Evolutionary conservation across 306 rosid genomes (phyloP), one percentile per base, ranked within the genome.

Genomic region (Rubus parviflorus): DNA sequence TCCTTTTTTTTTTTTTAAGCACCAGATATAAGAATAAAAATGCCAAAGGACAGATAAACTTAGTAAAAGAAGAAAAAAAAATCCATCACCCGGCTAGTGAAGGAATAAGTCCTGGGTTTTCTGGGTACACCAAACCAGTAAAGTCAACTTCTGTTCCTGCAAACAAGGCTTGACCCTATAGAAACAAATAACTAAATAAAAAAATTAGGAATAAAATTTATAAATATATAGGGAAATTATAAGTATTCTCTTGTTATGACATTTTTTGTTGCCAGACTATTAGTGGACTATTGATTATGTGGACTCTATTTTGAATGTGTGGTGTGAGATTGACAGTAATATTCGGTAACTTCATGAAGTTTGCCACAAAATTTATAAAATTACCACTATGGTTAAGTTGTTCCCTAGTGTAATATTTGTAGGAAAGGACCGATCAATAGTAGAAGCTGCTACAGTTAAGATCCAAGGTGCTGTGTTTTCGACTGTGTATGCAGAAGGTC

Each of bases 381-480:
- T 68, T 83, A 84, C 89, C 88, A 70, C 11, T 17, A 71, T 62
- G 48, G 86, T 86, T 80, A 77, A 79, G 73, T 86, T 84, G 81
- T 82, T 88, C 52, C 88, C 89, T 0, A 86, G 83, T 2, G 82
- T 72, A 64, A 86, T 79, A 17, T 75, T 73, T 25, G 85, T 82
- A 12, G 87, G 80, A 75, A 88, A 88, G 8, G 89, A 79, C n/a
- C 92, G 80, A 42, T 88, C 89, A 30, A 68, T 30, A 20, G 83
- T 81, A 35, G 85, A 80, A 42, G 92, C 92, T 19, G 77, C 92
- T 45, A 82, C 88, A 3, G 82, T 86, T 38, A 84, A 47, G 68
- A 88, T 68, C 84, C 89, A 88, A 0, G 89, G 92, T 61, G 87
- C 73, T 20, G 84, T 69, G 64, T 84, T 88, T 54, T 74, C 66